These are phyloP conservation scores for Capsicum chinense DNA, from an alignment of 257 asterid genomes.

Conservation along the genomic window DNA sequence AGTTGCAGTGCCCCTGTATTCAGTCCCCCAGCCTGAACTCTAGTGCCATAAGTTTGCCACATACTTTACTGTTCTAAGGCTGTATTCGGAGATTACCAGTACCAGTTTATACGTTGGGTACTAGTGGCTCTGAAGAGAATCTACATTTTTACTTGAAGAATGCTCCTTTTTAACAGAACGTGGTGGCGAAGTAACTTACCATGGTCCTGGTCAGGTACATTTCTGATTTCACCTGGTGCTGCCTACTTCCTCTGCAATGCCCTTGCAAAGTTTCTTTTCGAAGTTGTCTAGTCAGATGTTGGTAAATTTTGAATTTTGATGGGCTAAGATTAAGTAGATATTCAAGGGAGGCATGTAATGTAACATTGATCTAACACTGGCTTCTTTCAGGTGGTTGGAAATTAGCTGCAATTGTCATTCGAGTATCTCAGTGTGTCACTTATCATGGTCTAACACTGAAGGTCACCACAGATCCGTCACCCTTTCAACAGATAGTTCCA, in stretches of 20 bases:
- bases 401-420: slow-evolving; percentile 85
- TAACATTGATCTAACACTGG: not conserved
- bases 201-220: slow-evolving; percentile 96
- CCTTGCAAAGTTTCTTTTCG: not conserved
- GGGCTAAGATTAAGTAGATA: not conserved
- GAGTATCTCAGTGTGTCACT: slow-evolving; percentile 75
- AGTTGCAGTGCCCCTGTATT: not conserved
- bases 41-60: not conserved
- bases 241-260: not conserved
- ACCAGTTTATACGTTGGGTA: slow-evolving; percentile 90
- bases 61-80: not conserved
- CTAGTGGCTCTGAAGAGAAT: slow-evolving; percentile 70
- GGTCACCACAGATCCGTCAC: slow-evolving; percentile 66
- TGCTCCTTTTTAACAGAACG: slow-evolving; percentile 81
- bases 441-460: slow-evolving; percentile 87
- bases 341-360: not conserved
- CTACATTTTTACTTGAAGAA: slow-evolving; percentile 63
- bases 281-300: not conserved
- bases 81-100: not conserved
- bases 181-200: slow-evolving; percentile 97
- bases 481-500: slow-evolving; percentile 69
- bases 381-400: slow-evolving; percentile 62
- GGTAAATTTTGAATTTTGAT: not conserved
- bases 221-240: not conserved
- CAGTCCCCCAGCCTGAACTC: not conserved